Evolutionary conservation across 331 rosid species (phyloP).

Genomic region (Quercus phellos): DNA sequence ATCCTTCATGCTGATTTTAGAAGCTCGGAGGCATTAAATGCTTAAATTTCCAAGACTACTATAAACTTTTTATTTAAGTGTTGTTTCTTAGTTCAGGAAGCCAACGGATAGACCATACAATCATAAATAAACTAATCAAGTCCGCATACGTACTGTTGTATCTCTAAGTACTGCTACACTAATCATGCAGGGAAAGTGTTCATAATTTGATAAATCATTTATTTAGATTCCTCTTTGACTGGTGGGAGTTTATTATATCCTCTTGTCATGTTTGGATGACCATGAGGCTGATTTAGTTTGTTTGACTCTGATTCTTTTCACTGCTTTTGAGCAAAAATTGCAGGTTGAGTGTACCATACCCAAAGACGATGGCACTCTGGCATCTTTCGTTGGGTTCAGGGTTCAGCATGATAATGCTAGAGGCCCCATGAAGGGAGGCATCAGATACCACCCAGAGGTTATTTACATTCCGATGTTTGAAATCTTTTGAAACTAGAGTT

Average conservation of each 20-base stretch:
- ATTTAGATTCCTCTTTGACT: too few relatives aligned
- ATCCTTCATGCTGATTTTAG: neutral
- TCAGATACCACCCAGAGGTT: slow-evolving; percentile 97
- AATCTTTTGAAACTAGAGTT: neutral
- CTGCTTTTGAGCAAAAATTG: slow-evolving; percentile 5
- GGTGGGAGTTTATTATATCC: too few relatives aligned
- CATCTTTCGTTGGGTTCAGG: slow-evolving; percentile 73
- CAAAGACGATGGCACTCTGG: slow-evolving; percentile 77
- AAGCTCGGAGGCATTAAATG: neutral
- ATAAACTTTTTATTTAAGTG: neutral
- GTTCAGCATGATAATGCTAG: slow-evolving; percentile 96
- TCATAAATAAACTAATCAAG: neutral
- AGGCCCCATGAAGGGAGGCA: slow-evolving; percentile 99
- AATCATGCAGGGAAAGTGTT: neutral
- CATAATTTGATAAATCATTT: neutral
- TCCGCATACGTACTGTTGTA: neutral
- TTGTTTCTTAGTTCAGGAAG: neutral
- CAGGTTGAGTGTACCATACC: slow-evolving; percentile 98
- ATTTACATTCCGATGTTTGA: neutral
- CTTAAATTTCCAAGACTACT: neutral
- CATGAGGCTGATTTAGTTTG: neutral
- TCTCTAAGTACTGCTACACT: neutral
- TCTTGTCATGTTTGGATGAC: neutral
- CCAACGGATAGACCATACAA: neutral
- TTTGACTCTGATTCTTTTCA: neutral